Conservation (phyloP, 192 early-diverging fungal genomes). For the Entomortierella lignicola region DNA sequence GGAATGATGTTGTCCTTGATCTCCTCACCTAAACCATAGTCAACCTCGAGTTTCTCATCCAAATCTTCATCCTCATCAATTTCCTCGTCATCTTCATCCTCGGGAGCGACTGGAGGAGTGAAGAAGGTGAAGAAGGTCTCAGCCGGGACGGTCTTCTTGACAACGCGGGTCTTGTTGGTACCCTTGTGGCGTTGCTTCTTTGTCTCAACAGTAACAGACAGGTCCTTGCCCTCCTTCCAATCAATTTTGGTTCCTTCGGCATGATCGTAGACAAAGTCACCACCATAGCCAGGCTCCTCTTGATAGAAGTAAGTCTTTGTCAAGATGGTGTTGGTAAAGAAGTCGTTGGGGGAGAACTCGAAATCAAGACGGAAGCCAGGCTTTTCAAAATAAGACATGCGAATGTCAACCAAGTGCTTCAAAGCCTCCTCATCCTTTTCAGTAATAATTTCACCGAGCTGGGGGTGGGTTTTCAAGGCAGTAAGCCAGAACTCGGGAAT, state of each 20-base stretch:
- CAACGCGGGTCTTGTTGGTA: constrained; percentile 97
- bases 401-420: constrained; percentile 92
- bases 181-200: constrained; percentile 99
- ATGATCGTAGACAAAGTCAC: constrained; percentile 92
- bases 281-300: constrained; percentile 81
- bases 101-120: constrained; percentile 83
- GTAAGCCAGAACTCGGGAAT: constrained; percentile 99
- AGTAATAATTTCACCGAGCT: constrained; percentile 88
- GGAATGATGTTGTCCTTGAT: constrained; percentile 99
- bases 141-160: constrained; percentile 95
- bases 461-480: constrained; percentile 87
- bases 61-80: constrained; percentile 81
- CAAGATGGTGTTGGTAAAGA: constrained; percentile 88
- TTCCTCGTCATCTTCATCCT: constrained; percentile 72
- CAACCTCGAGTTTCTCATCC: constrained; percentile 89
- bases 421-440: constrained; percentile 92
- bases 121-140: constrained; percentile 99
- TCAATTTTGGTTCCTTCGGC: constrained; percentile 91
- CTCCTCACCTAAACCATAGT: constrained; percentile 98
- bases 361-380: constrained; percentile 97
- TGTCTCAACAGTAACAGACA: constrained; percentile 93
- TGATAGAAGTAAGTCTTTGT: constrained; percentile 95
- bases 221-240: constrained; percentile 98
- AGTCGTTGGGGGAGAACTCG: constrained; percentile 89
- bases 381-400: constrained; percentile 84